phyloP scores from a whole-genome alignment of 192 early-diverging fungal species.

The Geranomyces variabilis region DNA sequence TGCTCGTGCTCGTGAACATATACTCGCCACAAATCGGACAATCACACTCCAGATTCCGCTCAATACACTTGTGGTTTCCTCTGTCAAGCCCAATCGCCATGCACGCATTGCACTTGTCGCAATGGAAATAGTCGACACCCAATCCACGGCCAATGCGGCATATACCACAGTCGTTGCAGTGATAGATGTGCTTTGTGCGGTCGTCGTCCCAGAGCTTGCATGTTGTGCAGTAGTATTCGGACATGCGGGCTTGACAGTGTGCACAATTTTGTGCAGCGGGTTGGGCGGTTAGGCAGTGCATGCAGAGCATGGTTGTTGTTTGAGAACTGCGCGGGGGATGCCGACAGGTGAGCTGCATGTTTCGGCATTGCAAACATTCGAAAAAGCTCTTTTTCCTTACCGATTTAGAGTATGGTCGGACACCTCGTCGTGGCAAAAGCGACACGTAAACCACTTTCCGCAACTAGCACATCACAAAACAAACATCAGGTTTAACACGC shows the following conservation, averaged over 20 bases:
- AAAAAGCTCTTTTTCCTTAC: not conserved
- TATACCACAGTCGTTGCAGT: constrained; percentile 92
- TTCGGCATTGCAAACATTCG: constrained; percentile 45
- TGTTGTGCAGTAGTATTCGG: constrained; percentile 84
- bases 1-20: constrained; percentile 84
- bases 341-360: constrained; percentile 4
- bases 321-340: constrained; percentile 47
- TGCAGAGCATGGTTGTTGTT: constrained; percentile 88
- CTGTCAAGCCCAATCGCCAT: constrained; percentile 77
- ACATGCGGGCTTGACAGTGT: constrained; percentile 64
- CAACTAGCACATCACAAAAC: constrained; percentile 59
- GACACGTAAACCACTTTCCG: constrained; percentile 73
- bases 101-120: constrained; percentile 89
- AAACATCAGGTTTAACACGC: not conserved
- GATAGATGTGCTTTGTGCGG: constrained; percentile 82
- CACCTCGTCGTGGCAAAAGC: constrained; percentile 79
- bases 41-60: constrained; percentile 86
- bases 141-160: constrained; percentile 88
- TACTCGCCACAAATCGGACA: constrained; percentile 98
- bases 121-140: constrained; percentile 87
- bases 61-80: constrained; percentile 84
- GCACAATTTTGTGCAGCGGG: constrained; percentile 76
- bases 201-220: constrained; percentile 95
- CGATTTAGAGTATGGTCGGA: constrained; percentile 54
- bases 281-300: constrained; percentile 86